Conservation (phyloP, 352 stramenopile species). For the Phytophthora palmivora region DNA sequence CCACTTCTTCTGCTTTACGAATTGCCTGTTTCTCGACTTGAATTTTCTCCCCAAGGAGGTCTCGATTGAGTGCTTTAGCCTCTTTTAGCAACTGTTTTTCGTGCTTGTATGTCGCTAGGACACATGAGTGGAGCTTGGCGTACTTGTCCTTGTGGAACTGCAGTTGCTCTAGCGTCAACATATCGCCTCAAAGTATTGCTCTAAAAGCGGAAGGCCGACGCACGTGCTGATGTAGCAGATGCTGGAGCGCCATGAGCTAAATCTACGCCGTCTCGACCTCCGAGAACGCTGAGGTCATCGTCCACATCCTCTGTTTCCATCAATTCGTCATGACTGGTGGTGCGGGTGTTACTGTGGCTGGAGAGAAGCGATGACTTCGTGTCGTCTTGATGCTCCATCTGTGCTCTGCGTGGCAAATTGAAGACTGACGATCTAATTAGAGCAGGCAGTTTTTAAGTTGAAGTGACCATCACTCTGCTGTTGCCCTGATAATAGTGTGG, state of each 20-base stretch:
- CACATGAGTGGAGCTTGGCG: conserved; percentile 66
- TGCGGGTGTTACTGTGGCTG: conserved; percentile 20
- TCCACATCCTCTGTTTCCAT: conserved; percentile 15
- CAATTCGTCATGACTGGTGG: conserved; percentile 14
- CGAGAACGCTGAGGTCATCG: conserved; percentile 13
- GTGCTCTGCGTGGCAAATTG: neutral
- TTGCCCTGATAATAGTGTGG: conserved; percentile 14
- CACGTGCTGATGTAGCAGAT: conserved; percentile 59
- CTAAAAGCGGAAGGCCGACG: conserved; percentile 80
- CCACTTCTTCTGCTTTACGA: conserved; percentile 83
- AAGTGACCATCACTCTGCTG: conserved; percentile 36
- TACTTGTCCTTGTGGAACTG: conserved; percentile 88
- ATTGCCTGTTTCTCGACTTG: conserved; percentile 88
- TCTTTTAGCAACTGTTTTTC: conserved; percentile 84
- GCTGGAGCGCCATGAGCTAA: conserved; percentile 28
- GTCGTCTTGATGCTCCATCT: conserved; percentile 20
- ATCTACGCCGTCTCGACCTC: neutral
- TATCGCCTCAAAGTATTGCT: conserved; percentile 88
- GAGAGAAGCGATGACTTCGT: conserved; percentile 5
- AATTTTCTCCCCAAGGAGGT: conserved; percentile 89
- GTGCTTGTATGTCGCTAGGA: conserved; percentile 83
- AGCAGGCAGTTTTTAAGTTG: conserved; percentile 24
- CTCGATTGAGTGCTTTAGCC: conserved; percentile 85
- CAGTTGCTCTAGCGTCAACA: conserved; percentile 80
- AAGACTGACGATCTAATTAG: conserved; percentile 18